Percentiles rank a stretch among this genome's conserved stretches.
These are phyloP conservation scores for Collybia sordida DNA, from an alignment of 768 basidiomycete species.

Conservation along the genomic window DNA sequence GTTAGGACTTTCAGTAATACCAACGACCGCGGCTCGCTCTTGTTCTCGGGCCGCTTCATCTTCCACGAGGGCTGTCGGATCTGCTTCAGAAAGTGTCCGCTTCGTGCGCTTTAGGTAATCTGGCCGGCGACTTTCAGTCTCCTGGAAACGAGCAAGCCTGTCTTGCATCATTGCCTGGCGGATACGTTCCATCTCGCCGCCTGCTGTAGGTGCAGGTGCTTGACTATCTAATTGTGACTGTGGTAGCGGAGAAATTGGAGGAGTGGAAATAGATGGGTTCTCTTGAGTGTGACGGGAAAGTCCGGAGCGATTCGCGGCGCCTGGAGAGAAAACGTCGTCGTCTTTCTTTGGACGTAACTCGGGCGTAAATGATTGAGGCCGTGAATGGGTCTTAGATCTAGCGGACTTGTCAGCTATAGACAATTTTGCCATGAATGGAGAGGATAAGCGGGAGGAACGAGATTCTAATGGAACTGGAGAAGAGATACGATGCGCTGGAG, in stretches of 20 bases:
- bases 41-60: slow-evolving; percentile 30
- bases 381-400: slow-evolving; percentile 16
- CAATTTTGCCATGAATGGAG: slow-evolving; percentile 45
- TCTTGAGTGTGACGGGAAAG: not conserved
- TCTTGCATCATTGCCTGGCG: slow-evolving; percentile 53
- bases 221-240: slow-evolving; percentile 22
- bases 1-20: slow-evolving; percentile 66
- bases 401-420: slow-evolving; percentile 23
- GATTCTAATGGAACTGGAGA: slow-evolving; percentile 28
- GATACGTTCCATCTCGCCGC: slow-evolving; percentile 62
- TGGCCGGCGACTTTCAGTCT: slow-evolving; percentile 63
- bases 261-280: slow-evolving; percentile 7
- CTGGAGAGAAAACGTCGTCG: slow-evolving; percentile 26
- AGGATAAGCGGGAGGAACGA: slow-evolving; percentile 37
- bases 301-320: slow-evolving; percentile 3
- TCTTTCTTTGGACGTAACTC: slow-evolving; percentile 15
- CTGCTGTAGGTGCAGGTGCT: slow-evolving; percentile 28
- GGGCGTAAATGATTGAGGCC: slow-evolving; percentile 14
- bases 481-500: slow-evolving; percentile 25
- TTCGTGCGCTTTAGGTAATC: slow-evolving; percentile 70
- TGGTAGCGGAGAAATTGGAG: slow-evolving; percentile 16
- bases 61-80: slow-evolving; percentile 33
- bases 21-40: slow-evolving; percentile 37
- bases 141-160: slow-evolving; percentile 44
- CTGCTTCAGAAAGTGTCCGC: slow-evolving; percentile 42